Percentiles rank a stretch among this genome's conserved stretches.
Conservation (phyloP, 169 alveolate species). For the Plasmodium coatneyi region DNA sequence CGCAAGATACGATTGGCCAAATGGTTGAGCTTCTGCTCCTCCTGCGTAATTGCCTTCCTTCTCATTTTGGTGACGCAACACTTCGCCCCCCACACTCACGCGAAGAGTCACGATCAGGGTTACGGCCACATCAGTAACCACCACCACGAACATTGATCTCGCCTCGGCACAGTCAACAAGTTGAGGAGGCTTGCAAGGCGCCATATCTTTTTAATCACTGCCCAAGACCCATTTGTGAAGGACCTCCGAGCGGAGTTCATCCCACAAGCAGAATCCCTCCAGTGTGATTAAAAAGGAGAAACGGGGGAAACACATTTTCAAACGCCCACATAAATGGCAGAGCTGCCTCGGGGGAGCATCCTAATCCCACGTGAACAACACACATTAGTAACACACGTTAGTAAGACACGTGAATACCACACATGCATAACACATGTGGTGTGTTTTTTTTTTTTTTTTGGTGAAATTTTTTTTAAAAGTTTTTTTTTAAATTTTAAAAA, state of each 20-base stretch:
- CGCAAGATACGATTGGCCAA: slow-evolving; percentile 33
- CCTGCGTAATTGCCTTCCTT: slow-evolving; percentile 45
- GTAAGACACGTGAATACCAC: no score
- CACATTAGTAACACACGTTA: no score
- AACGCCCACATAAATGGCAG: not conserved
- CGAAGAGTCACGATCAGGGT: not conserved
- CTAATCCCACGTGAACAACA: not conserved
- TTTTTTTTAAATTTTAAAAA: not conserved
- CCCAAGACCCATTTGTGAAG: no score
- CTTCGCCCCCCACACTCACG: slow-evolving; percentile 27
- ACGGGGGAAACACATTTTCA: not conserved
- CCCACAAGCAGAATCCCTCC: not conserved
- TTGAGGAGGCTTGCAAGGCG: not conserved
- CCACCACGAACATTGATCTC: not conserved
- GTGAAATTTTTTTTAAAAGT: not conserved
- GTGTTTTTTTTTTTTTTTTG: not conserved
- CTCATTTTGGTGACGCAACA: slow-evolving; percentile 3
- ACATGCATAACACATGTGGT: no score
- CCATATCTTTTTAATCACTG: not conserved
- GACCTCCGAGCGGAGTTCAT: no score
- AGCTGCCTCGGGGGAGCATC: not conserved
- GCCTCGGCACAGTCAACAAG: not conserved
- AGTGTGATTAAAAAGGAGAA: not conserved
- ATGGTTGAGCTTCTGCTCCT: slow-evolving; percentile 54
- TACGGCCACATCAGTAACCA: not conserved